Base-by-base conservation (phyloP, 208 protist genomes). In the Porcisia deanei region DNA sequence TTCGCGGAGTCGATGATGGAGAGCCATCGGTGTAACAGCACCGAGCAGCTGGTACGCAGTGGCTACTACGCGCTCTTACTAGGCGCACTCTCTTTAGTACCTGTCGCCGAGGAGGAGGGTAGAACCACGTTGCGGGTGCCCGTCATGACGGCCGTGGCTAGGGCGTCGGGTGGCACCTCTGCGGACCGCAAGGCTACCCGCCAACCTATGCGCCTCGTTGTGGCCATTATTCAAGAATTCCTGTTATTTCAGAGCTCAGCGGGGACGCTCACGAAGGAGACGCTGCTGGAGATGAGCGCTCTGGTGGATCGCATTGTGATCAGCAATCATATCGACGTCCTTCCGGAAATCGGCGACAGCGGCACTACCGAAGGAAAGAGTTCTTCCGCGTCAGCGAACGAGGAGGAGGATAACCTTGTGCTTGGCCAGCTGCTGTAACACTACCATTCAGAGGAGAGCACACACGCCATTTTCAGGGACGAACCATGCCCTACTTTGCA, bases 211-310 rank as follows among this genome's bases (percentile, higher is more conserved):
- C 80, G 78, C 10, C 54, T 93, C 20, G 86, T 96, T 47, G 91
- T 93, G 3, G 94, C 87, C 10, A 89, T 97, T 67, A 58, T 96
- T 14, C 94, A 97, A 71, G 91, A 97, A 73, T 96, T 97, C 75
- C 41, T 97, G 0, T 72, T 97, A 16, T 97, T 97, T 80, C 90
- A 96, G 73, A 94, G 94, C 67, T 53, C 77, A 4, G 82, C 91
- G 7, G 83, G 87, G 37, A 92, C 88, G 8, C 75, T 97, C 30
- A 96, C 91, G 4, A 83, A 81, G 39, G 83, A 88, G 2, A 77
- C 73, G 8, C 68, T 96, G 34, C 18, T 85, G 53, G 88, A 87
- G 34, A 87, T 93, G 82, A 86, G 69, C 20, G 60, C 30, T 5
- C 70, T 97, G 1, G 79, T 93, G 41, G 83, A 85, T 1, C 68